Evolutionary conservation across 306 rosid genomes (phyloP), one percentile per base, ranked within the genome.

Genomic region (Fragaria iinumae): DNA sequence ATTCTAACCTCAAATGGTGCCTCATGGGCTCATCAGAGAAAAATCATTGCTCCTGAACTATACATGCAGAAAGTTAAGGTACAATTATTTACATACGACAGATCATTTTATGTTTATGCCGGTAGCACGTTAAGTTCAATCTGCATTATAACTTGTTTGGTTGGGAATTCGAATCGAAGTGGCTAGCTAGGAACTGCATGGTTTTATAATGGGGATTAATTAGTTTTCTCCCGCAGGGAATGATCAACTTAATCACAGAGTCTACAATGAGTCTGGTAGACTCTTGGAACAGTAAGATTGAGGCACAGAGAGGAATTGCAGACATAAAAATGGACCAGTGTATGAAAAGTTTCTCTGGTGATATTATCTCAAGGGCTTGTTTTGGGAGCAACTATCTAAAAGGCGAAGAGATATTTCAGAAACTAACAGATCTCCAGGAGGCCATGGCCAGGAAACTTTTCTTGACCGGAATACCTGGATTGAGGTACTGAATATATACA

Each of bases 11-110:
- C 89, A 16, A 88, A 83, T 53, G 91, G 89, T 1, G 21, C 71
- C 48, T 44, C 27, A 7, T 88, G 89, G 91, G 83, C 71, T 0
- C 67, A 79, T 52, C 87, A 88, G 72, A 83, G 87, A 25, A 83
- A 81, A 23, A 21, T 85, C 45, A 56, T 88, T 79, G 86, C 91
- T 72, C 89, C 89, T 59, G 84, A 85, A 59, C 66, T 88, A 1
- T 85, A 81, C 80, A 73, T 81, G 78, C 89, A 81, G 16, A 88
- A 88, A 66, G 85, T 85, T 18, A 88, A 88, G 91, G 91, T 88
- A 81, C 29, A 5, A 23, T 1, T 21, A 23, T 56, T 8, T n/a
- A 21, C 32, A n/a, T n/a, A 11, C 11, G 27, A 32, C 34, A 32
- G 6, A 6, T 38, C 41, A 38, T 38, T 38, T 6, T 5, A 4